Evolutionary conservation across 2,329 filamentous ascomycete species (phyloP).

Genomic region (Nothophaeocryptopus gaeumannii): DNA sequence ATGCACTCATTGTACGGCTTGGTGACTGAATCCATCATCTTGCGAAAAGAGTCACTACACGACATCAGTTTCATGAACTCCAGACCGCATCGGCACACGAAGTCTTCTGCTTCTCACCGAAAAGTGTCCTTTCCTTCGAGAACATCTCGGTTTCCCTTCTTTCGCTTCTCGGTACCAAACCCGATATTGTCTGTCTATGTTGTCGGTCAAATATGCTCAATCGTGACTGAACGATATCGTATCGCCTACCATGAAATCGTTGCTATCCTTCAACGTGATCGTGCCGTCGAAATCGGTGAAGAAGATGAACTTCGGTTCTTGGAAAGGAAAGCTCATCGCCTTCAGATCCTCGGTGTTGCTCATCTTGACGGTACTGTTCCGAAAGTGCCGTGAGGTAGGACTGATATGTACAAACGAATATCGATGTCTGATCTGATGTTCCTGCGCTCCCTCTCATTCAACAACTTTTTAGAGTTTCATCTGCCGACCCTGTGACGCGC

Average conservation of each 20-base stretch:
- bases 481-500: too few relatives aligned
- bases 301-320: conserved; percentile 86
- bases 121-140: conserved; percentile 70
- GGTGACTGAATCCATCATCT: conserved; percentile 86
- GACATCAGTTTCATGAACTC: not conserved
- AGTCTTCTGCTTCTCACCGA: conserved; percentile 46
- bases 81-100: not conserved
- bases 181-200: conserved; percentile 86
- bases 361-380: conserved; percentile 9
- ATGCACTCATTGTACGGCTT: conserved; percentile 81
- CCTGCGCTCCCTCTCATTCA: too few relatives aligned
- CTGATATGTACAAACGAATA: too few relatives aligned
- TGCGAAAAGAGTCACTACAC: conserved; percentile 70
- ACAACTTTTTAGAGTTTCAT: too few relatives aligned
- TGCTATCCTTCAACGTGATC: conserved; percentile 73
- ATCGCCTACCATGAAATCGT: conserved; percentile 59
- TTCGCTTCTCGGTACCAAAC: conserved; percentile 70
- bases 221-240: not conserved
- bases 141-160: conserved; percentile 71
- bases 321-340: conserved; percentile 44
- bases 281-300: conserved; percentile 99
- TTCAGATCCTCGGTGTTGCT: conserved; percentile 36
- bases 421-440: too few relatives aligned
- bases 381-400: too few relatives aligned
- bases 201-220: conserved; percentile 55